Evolutionary conservation across 2,329 filamentous ascomycete genomes (phyloP).

Genomic region (Cladophialophora exuberans): DNA sequence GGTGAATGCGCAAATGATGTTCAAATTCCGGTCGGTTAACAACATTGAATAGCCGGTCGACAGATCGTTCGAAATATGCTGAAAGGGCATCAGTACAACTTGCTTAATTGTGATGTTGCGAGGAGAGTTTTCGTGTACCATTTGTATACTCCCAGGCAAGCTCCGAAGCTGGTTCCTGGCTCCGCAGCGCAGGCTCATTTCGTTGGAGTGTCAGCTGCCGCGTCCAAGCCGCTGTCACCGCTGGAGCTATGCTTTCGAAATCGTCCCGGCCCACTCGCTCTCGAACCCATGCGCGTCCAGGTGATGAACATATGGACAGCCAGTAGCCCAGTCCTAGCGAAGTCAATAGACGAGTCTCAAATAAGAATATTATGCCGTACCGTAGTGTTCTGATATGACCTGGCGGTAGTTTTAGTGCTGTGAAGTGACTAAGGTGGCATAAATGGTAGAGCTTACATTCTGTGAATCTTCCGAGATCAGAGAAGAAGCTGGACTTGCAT

Average conservation of each 20-base stretch:
- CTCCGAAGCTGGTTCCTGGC: not conserved
- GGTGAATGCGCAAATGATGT: not conserved
- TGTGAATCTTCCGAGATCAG: no score
- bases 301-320: conserved; percentile 8
- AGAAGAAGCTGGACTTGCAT: no score
- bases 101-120: not conserved
- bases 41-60: conserved; percentile 4
- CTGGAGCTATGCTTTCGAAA: conserved; percentile 1
- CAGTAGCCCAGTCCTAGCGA: conserved; percentile 4
- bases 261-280: not conserved
- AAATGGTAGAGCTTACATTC: no score
- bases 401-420: not conserved
- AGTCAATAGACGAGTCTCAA: not conserved
- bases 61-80: conserved; percentile 9
- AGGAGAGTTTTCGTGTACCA: not conserved
- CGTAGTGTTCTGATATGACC: conserved; percentile 1
- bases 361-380: not conserved
- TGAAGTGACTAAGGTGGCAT: no score
- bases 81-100: not conserved
- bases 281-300: conserved; percentile 3
- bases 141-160: conserved; percentile 11
- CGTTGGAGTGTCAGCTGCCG: not conserved
- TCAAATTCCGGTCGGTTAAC: conserved; percentile 6
- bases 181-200: not conserved
- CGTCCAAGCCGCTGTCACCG: conserved; percentile 1